A percentile compares a stretch with the other conserved stretches of the same genome.
These are phyloP conservation scores for Mitosporidium daphniae DNA, from an alignment of 371 early-diverging fungal species.

Conservation along the genomic window DNA sequence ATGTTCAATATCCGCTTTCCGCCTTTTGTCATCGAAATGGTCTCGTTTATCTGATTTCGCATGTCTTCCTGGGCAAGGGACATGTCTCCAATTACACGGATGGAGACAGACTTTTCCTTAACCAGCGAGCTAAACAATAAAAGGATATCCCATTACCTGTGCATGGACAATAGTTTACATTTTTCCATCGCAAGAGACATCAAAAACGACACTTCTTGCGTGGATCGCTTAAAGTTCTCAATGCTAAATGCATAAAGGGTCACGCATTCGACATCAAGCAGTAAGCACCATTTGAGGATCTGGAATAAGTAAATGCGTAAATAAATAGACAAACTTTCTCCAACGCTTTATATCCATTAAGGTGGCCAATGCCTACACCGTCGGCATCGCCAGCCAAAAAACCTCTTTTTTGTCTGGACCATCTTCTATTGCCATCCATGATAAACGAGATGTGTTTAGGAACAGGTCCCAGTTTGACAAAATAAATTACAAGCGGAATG, in stretches of 20 bases:
- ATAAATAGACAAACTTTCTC: constrained; percentile 17
- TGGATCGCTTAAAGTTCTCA: constrained; percentile 68
- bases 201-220: constrained; percentile 39
- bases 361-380: constrained; percentile 25
- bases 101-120: constrained; percentile 1
- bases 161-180: constrained; percentile 15
- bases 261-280: constrained; percentile 41
- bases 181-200: constrained; percentile 43
- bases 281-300: constrained; percentile 46
- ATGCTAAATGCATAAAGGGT: constrained; percentile 90
- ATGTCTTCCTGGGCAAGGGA: neutral
- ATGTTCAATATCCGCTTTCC: neutral
- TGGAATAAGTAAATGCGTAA: constrained; percentile 4
- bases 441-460: constrained; percentile 84
- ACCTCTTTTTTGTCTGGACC: constrained; percentile 10
- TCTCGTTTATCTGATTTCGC: neutral
- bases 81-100: constrained; percentile 1
- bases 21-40: neutral
- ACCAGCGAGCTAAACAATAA: no score
- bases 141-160: no score
- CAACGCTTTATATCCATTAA: constrained; percentile 30
- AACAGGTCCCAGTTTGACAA: no score
- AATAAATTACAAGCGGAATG: no score
- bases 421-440: constrained; percentile 93
- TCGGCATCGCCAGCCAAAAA: constrained; percentile 10